Conservation (phyloP, 306 rosid genomes). For the Coriaria nepalensis region DNA sequence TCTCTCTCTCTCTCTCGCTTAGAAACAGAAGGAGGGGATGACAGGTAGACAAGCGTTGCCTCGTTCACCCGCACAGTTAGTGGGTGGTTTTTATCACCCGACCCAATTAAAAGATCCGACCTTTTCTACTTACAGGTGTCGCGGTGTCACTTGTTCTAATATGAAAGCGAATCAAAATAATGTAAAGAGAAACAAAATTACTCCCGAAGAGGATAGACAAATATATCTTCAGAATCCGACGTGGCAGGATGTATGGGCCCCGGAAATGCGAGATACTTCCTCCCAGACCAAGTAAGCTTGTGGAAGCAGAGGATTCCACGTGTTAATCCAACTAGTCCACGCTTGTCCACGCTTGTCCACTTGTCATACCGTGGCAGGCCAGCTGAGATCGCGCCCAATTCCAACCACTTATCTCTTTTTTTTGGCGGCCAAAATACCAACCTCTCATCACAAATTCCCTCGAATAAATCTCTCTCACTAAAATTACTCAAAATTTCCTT, state of each 20-base stretch:
- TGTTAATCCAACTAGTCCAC: conserved; percentile 4
- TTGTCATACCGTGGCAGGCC: conserved; percentile 48
- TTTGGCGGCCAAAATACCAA: too few relatives aligned
- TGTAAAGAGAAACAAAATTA: too few relatives aligned
- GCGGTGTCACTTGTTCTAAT: too few relatives aligned
- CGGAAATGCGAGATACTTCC: conserved; percentile 10
- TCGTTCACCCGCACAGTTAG: too few relatives aligned
- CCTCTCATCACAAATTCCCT: conserved; percentile 58
- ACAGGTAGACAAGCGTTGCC: too few relatives aligned
- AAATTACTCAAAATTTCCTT: neutral
- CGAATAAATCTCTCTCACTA: conserved; percentile 9
- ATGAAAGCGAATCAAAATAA: too few relatives aligned
- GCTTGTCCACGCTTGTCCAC: conserved; percentile 29
- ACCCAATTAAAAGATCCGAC: conserved; percentile 2
- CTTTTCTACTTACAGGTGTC: too few relatives aligned
- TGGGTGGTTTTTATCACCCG: neutral
- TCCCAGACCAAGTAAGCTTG: conserved; percentile 23
- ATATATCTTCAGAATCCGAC: conserved; percentile 37
- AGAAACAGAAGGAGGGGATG: too few relatives aligned
- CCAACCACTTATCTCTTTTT: conserved; percentile 81
- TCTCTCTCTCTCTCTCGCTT: neutral
- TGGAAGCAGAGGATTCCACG: conserved; percentile 48
- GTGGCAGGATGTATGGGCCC: conserved; percentile 45
- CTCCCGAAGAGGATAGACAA: conserved; percentile 21
- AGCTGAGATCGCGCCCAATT: conserved; percentile 52